Evolutionary conservation across 2,329 filamentous ascomycete genomes (phyloP).

Genomic region (Cladosporium austrohemisphaericum): DNA sequence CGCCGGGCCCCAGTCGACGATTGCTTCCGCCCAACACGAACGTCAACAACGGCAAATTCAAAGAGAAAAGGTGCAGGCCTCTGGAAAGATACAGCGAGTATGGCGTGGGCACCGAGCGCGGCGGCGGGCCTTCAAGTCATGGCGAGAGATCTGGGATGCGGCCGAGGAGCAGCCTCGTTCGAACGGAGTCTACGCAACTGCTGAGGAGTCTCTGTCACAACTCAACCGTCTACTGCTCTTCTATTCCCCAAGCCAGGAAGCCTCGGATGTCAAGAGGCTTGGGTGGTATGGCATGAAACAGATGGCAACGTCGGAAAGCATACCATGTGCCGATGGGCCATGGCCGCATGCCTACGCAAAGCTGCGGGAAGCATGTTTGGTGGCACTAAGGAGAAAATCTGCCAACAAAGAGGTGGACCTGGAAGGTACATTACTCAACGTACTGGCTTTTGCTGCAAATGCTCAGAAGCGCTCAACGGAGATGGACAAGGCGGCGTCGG

Average conservation of each 20-base stretch:
- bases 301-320: conserved; percentile 26
- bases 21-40: conserved; percentile 84
- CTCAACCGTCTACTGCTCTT: conserved; percentile 45
- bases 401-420: conserved; percentile 23
- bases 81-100: conserved; percentile 68
- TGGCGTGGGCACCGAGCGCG: conserved; percentile 77
- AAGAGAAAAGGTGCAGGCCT: conserved; percentile 70
- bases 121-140: conserved; percentile 52
- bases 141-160: conserved; percentile 61
- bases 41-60: conserved; percentile 76
- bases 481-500: conserved; percentile 22
- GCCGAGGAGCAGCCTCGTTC: conserved; percentile 36
- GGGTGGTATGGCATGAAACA: conserved; percentile 39
- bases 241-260: conserved; percentile 34
- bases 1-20: conserved; percentile 64
- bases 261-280: conserved; percentile 39
- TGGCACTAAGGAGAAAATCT: conserved; percentile 19
- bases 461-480: conserved; percentile 34
- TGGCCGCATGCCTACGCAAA: conserved; percentile 43
- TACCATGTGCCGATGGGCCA: conserved; percentile 27
- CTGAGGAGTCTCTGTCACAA: conserved; percentile 39
- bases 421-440: conserved; percentile 24
- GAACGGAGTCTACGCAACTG: conserved; percentile 33
- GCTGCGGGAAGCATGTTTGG: conserved; percentile 39
- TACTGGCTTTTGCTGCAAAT: conserved; percentile 37